A percentile compares a stretch with the other conserved stretches of the same genome.
phyloP scores from a whole-genome alignment of 2,329 filamentous ascomycete species.

The Dothidotthia symphoricarpi region DNA sequence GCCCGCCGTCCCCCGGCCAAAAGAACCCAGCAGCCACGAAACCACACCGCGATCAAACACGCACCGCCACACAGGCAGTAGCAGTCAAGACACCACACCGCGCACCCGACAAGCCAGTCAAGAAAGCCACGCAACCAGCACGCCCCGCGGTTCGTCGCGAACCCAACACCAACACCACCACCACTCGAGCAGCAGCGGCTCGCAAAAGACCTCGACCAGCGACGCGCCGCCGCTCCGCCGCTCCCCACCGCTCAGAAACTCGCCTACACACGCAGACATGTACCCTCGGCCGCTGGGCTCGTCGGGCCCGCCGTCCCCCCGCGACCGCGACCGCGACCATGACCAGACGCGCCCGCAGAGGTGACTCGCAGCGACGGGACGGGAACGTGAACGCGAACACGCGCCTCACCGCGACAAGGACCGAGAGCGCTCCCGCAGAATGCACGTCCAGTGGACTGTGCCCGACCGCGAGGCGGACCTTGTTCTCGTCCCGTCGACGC shows the following conservation, averaged over 20 bases:
- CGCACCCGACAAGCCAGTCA: conserved; percentile 30
- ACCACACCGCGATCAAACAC: conserved; percentile 27
- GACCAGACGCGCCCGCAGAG: conserved; percentile 13
- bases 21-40: conserved; percentile 23
- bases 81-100: conserved; percentile 36
- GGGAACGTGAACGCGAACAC: conserved; percentile 2
- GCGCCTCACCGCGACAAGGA: too few species aligned
- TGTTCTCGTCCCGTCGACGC: conserved; percentile 32
- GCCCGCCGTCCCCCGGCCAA: conserved; percentile 19
- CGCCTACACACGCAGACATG: conserved; percentile 28
- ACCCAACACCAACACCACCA: conserved; percentile 35
- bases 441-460: conserved; percentile 39
- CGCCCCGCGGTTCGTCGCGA: conserved; percentile 34
- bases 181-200: conserved; percentile 28
- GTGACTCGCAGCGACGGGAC: conserved; percentile 36
- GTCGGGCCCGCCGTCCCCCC: too few species aligned
- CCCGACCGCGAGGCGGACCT: conserved; percentile 36
- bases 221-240: conserved; percentile 31
- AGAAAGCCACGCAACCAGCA: conserved; percentile 34
- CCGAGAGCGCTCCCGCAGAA: conserved; percentile 30
- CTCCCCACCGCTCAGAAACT: conserved; percentile 31
- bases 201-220: conserved; percentile 25
- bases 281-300: conserved; percentile 10
- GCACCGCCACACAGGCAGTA: conserved; percentile 24
- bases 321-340: too few species aligned